phyloP scores from a whole-genome alignment of 2,329 filamentous ascomycete species.

The Fusarium sulawesiense region DNA sequence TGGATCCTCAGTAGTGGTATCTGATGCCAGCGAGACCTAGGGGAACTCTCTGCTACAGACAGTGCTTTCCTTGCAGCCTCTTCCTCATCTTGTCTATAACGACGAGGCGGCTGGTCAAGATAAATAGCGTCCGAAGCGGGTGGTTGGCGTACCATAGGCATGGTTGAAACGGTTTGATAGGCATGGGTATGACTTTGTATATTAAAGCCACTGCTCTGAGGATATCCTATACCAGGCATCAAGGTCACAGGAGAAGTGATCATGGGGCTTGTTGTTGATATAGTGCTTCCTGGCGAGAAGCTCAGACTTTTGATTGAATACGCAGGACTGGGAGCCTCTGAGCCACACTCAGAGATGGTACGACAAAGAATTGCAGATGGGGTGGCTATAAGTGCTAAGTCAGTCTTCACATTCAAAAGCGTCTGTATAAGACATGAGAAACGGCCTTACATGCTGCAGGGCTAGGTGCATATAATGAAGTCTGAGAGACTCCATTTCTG shows the following conservation, averaged over 20 bases:
- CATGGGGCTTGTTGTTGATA: rapidly evolving
- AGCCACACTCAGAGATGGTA: background rate
- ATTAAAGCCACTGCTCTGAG: background rate
- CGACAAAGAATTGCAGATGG: background rate
- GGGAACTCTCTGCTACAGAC: background rate
- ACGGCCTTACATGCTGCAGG: background rate
- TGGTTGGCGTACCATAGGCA: rapidly evolving
- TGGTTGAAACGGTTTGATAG: rapidly evolving
- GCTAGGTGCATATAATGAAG: background rate
- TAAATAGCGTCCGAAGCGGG: rapidly evolving
- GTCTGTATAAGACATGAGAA: rapidly evolving
- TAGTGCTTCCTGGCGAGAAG: rapidly evolving
- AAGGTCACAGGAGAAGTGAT: background rate
- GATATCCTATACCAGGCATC: rapidly evolving
- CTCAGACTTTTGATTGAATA: background rate
- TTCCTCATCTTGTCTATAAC: background rate
- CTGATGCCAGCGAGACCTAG: too few relatives aligned
- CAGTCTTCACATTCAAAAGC: background rate
- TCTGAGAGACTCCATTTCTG: background rate
- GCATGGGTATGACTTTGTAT: background rate
- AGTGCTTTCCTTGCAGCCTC: background rate
- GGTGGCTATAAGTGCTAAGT: background rate
- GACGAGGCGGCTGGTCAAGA: rapidly evolving
- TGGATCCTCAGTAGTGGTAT: too few relatives aligned
- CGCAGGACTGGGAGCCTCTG: background rate